phyloP scores from a whole-genome alignment of 345 rosid genomes.

The Rhodomyrtus tomentosa region DNA sequence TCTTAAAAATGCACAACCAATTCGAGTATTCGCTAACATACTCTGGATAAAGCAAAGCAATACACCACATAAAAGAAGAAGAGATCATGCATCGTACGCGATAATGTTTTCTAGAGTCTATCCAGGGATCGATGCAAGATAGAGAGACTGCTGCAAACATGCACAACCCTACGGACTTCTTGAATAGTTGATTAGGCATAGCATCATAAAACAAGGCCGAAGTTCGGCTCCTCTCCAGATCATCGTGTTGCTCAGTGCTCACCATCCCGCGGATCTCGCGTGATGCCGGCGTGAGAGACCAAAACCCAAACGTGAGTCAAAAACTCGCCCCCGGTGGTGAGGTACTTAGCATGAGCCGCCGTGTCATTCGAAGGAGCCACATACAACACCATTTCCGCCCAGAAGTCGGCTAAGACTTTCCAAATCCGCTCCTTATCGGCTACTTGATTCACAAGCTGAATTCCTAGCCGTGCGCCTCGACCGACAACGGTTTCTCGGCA shows the following conservation, averaged over 20 bases:
- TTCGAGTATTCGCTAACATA: not conserved
- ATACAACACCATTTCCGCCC: not conserved
- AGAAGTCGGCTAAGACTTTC: not conserved
- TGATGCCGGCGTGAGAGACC: rapidly evolving
- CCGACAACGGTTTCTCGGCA: not conserved
- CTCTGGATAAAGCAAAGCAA: not conserved
- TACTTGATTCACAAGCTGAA: not conserved
- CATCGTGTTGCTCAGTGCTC: not conserved
- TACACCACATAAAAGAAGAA: not conserved
- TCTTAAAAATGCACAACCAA: not conserved
- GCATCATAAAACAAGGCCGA: not conserved
- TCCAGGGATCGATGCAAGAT: not conserved
- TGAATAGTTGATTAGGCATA: not conserved
- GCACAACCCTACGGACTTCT: not conserved
- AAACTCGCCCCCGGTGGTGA: not conserved
- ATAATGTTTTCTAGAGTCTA: too few relatives aligned
- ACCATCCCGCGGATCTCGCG: not conserved
- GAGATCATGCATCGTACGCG: not conserved
- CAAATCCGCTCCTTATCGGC: not conserved
- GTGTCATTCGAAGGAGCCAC: not conserved
- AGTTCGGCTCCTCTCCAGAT: not conserved
- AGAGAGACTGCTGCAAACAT: not conserved
- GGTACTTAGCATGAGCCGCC: not conserved
- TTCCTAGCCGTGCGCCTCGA: not conserved
- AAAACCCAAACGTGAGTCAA: not conserved